Evolutionary conservation across 1,284 basidiomycete genomes (phyloP), one percentile per base, ranked within the genome.

Genomic region (Marasmius sp.): DNA sequence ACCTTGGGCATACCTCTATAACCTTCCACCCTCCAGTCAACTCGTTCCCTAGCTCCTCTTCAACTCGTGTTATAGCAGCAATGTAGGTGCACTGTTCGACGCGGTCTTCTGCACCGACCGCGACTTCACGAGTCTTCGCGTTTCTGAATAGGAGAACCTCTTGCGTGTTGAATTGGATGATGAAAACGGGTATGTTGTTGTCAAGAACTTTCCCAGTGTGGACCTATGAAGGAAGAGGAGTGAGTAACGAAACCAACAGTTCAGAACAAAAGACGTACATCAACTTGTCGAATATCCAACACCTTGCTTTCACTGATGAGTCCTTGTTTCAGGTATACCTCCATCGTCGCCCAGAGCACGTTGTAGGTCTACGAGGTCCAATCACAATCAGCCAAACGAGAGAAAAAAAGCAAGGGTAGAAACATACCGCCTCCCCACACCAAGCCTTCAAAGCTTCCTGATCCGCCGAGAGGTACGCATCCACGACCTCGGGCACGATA

Each of bases 21-120:
- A 99, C 87, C 78, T 98, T 98, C 97, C 97, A 99, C 10, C 97
- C 97, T 55, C 94, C 94, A 0, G 97, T 99, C 57, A 98, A 81
- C 76, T 97, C 92, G 70, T 98, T 93, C 50, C 89, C 88, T 59
- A 97, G 78, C 71, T 97, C 93, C 67, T 89, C 89, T 72, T 94
- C 91, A 48, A 94, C 76, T 49, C 96, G 85, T 6, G 95, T 98
- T 64, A 99, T 77, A 2, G 96, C 96, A 58, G 95, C 93, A 20
- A 92, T 93, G 74, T 99, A 99, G 39, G 88, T 88, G 71, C 95
- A 97, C 70, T 95, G 90, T 75, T 98, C 95, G 36, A 98, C 95
- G 66, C 88, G 85, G 70, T 95, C 84, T 71, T 96, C 93, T 9
- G 91, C 88, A 2, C 97, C 97, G 16, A 97, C 90, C 39, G 87